Conservation (phyloP, 2,329 filamentous ascomycete species). For the Ceratocystis albifundus region DNA sequence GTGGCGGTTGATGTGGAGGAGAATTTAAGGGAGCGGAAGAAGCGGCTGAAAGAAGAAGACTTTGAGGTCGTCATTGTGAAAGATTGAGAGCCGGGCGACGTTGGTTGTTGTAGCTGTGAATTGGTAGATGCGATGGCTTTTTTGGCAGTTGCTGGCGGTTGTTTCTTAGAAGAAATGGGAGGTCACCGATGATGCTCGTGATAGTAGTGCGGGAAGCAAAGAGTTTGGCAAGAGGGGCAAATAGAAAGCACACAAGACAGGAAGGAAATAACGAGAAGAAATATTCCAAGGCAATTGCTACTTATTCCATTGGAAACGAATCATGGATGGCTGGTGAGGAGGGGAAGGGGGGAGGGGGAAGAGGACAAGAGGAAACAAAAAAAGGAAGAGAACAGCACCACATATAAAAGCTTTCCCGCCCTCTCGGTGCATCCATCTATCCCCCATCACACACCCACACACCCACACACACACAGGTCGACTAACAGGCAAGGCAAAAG, state of each 20-base stretch:
- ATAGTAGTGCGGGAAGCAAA: no score
- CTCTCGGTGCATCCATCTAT: slow-evolving; percentile 2
- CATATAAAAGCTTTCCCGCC: slow-evolving; percentile 14
- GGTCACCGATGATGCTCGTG: not conserved
- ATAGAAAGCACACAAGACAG: no score
- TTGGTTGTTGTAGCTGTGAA: not conserved
- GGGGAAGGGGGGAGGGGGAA: not conserved
- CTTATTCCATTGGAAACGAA: not conserved
- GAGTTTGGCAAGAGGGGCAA: no score
- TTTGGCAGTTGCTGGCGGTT: not conserved
- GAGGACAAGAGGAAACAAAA: slow-evolving; percentile 8
- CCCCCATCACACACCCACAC: not conserved
- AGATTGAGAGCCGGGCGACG: not conserved
- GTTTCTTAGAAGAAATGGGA: not conserved
- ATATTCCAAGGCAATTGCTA: no score
- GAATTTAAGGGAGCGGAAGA: slow-evolving; percentile 18
- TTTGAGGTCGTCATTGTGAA: slow-evolving; percentile 16
- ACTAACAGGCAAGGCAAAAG: not conserved
- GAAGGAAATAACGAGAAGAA: no score
- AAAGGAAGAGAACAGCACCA: not conserved
- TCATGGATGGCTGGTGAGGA: not conserved
- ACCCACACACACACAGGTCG: not conserved
- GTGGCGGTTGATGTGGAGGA: slow-evolving; percentile 16
- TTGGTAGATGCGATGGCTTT: not conserved
- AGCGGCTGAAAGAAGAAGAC: slow-evolving; percentile 14